phyloP scores from a whole-genome alignment of 2,329 filamentous ascomycete genomes.

The Colletotrichum echinochloae region DNA sequence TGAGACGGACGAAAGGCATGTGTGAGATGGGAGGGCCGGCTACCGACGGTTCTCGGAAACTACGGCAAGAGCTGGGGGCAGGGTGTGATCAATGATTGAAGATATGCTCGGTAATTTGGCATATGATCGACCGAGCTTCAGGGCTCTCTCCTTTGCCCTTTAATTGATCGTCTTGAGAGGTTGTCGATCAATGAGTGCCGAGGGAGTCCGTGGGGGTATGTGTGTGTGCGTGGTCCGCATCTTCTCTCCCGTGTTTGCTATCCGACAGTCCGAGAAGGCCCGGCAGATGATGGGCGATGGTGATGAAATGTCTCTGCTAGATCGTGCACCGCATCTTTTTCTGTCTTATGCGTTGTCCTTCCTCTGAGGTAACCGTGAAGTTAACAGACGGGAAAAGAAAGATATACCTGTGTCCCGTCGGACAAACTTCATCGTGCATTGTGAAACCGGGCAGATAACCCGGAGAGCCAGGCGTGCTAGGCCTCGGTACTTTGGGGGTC shows the following conservation, averaged over 20 bases:
- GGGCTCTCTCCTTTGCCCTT: neutral
- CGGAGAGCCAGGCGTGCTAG: neutral
- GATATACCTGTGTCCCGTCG: neutral
- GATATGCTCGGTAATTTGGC: constrained; percentile 9
- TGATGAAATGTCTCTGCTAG: neutral
- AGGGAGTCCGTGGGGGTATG: neutral
- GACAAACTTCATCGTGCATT: neutral
- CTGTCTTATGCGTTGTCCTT: neutral
- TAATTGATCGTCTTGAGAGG: neutral
- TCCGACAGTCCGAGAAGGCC: neutral
- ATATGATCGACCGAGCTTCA: neutral
- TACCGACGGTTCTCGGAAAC: neutral
- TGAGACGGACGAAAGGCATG: neutral
- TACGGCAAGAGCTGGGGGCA: neutral
- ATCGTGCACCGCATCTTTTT: neutral
- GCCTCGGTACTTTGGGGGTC: neutral
- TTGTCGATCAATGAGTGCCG: neutral
- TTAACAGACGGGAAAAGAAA: neutral
- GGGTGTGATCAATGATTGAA: neutral
- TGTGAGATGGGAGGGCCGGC: neutral
- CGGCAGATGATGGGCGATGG: neutral
- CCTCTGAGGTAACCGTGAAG: neutral
- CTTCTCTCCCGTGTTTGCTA: neutral
- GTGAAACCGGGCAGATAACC: neutral
- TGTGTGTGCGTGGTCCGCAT: neutral